phyloP scores from a whole-genome alignment of 1,139 yeast genomes.

The Eremothecium cymbalariae region DNA sequence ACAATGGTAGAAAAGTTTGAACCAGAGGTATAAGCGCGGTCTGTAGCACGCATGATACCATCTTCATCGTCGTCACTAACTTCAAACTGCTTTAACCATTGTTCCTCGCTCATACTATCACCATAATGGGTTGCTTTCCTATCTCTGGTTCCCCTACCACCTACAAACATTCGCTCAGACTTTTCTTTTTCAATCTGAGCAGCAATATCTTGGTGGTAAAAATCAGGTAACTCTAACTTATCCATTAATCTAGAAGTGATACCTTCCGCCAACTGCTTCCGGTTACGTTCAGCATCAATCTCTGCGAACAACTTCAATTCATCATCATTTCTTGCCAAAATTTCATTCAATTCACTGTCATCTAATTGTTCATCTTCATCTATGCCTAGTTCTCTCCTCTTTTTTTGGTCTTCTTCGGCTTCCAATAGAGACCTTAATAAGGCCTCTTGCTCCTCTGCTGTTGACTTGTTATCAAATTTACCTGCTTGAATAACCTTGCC shows the following conservation, averaged over 20 bases:
- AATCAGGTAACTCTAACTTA: constrained; percentile 57
- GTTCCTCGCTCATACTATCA: constrained; percentile 68
- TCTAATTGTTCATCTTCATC: constrained; percentile 51
- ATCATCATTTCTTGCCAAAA: constrained; percentile 57
- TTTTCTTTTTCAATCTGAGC: constrained; percentile 42
- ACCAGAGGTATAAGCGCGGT: constrained; percentile 4
- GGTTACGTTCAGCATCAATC: constrained; percentile 50
- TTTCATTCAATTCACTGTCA: constrained; percentile 64
- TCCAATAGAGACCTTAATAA: constrained; percentile 60
- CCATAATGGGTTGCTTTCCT: constrained; percentile 52
- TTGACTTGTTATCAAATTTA: constrained; percentile 74
- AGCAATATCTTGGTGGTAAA: constrained; percentile 61
- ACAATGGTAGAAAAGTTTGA: constrained; percentile 2
- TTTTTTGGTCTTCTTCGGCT: constrained; percentile 56
- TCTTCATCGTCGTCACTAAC: constrained; percentile 32
- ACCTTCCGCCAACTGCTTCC: constrained; percentile 36
- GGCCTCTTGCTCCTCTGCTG: constrained; percentile 78
- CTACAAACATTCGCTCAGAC: constrained; percentile 35
- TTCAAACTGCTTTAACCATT: constrained; percentile 61
- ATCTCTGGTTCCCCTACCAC: constrained; percentile 59
- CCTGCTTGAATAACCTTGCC: constrained; percentile 88
- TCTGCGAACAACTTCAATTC: constrained; percentile 49
- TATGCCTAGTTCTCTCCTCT: constrained; percentile 35
- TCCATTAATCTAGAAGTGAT: constrained; percentile 46
- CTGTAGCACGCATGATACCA: constrained; percentile 7